Evolutionary conservation across 2,329 filamentous ascomycete species (phyloP).

Genomic region (Aaosphaeria arxii): DNA sequence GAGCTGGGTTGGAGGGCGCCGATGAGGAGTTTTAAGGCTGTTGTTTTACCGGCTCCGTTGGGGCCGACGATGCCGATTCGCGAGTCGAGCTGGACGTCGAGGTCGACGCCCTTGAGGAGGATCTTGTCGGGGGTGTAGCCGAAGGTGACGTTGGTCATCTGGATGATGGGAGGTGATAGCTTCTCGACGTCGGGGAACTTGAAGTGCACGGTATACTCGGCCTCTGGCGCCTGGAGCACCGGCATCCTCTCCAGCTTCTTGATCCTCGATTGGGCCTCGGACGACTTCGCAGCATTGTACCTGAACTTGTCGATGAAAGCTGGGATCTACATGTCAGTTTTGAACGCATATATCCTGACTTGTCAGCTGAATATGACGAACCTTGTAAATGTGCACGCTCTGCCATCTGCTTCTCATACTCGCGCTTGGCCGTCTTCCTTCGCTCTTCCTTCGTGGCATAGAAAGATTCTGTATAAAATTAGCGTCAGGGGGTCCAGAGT

Average conservation of each 20-base stretch:
- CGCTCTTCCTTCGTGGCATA: conserved; percentile 97
- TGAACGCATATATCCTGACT: conserved; percentile 1
- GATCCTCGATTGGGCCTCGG: conserved; percentile 96
- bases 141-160: conserved; percentile 91
- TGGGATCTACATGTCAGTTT: background rate
- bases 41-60: conserved; percentile 98
- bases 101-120: conserved; percentile 80
- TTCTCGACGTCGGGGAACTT: conserved; percentile 97
- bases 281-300: conserved; percentile 98
- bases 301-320: conserved; percentile 99
- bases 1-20: conserved; percentile 73
- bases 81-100: conserved; percentile 96
- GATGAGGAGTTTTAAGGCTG: conserved; percentile 95
- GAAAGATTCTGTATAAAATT: conserved; percentile 65
- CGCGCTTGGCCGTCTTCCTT: conserved; percentile 91
- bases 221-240: conserved; percentile 81
- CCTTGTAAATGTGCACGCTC: conserved; percentile 85
- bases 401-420: conserved; percentile 98
- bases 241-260: conserved; percentile 99
- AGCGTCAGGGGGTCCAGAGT: background rate
- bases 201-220: conserved; percentile 95
- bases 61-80: conserved; percentile 98
- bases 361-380: conserved; percentile 27
- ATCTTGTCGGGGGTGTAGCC: conserved; percentile 79
- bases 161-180: conserved; percentile 93